phyloP scores from a whole-genome alignment of 1,284 basidiomycete genomes.

The Erythrobasidium hasegawianum region DNA sequence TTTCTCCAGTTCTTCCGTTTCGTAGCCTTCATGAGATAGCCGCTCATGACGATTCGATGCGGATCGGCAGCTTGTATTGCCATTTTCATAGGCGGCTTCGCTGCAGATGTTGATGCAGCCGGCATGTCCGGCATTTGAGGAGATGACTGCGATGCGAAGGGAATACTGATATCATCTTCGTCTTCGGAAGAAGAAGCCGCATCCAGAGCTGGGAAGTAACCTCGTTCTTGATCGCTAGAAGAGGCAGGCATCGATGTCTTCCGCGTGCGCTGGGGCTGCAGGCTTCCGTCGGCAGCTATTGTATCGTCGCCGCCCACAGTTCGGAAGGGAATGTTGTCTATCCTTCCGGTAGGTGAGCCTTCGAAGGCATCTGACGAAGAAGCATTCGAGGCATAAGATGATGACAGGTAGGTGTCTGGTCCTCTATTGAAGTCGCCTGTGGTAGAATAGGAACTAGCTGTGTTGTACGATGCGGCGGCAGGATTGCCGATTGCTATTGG shows the following conservation, averaged over 20 bases:
- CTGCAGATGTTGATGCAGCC: not conserved
- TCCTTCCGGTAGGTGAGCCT: not conserved
- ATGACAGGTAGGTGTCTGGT: not conserved
- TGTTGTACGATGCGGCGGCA: not conserved
- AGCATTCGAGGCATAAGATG: not conserved
- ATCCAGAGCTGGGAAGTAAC: not conserved
- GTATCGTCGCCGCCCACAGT: not conserved
- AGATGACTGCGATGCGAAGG: not conserved
- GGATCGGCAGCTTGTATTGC: conserved; percentile 49
- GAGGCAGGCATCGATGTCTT: not conserved
- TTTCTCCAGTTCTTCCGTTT: conserved; percentile 94
- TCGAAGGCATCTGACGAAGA: not conserved
- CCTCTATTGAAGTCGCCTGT: not conserved
- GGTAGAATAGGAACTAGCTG: not conserved
- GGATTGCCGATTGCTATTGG: not conserved
- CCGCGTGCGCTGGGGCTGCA: not conserved
- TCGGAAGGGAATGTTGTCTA: not conserved
- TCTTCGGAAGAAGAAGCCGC: not conserved
- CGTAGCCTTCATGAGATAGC: conserved; percentile 89
- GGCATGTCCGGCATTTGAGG: not conserved
- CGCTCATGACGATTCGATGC: conserved; percentile 71
- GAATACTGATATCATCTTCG: not conserved
- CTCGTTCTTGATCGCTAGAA: not conserved
- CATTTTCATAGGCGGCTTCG: not conserved
- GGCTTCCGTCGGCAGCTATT: not conserved